Evolutionary conservation across 331 rosid species (phyloP).

Genomic region (Malus hybrid): DNA sequence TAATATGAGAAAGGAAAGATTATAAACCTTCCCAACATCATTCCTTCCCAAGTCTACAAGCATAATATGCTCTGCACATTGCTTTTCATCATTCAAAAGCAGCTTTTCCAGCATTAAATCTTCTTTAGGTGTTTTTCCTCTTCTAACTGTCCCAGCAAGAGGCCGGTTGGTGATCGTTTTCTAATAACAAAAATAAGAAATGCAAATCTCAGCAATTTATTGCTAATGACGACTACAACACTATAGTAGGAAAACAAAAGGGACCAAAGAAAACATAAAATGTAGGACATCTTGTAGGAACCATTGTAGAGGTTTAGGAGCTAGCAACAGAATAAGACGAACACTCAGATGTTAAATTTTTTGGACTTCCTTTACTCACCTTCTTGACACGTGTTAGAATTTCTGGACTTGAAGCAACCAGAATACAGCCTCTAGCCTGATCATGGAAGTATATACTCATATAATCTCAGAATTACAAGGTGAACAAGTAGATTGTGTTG

Average conservation of each 20-base stretch:
- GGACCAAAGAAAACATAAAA: not conserved
- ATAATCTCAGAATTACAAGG: slow-evolving; percentile 8
- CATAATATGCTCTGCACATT: slow-evolving; percentile 89
- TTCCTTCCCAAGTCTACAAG: slow-evolving; percentile 93
- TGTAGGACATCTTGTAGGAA: not conserved
- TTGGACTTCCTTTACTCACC: slow-evolving; percentile 21
- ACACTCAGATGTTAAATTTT: not conserved
- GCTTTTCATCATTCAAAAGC: slow-evolving; percentile 74
- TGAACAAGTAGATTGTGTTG: not conserved
- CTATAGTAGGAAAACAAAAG: not conserved
- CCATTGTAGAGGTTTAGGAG: not conserved
- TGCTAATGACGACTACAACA: not conserved
- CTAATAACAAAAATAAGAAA: slow-evolving; percentile 33
- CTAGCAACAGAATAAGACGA: not conserved
- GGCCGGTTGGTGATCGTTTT: slow-evolving; percentile 70
- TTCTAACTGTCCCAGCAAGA: slow-evolving; percentile 82
- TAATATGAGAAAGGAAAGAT: not conserved
- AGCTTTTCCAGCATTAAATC: slow-evolving; percentile 47
- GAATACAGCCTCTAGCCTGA: slow-evolving; percentile 92
- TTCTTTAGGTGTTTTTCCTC: slow-evolving; percentile 68
- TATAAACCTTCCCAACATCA: slow-evolving; percentile 86
- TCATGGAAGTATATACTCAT: not conserved
- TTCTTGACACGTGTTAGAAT: slow-evolving; percentile 79
- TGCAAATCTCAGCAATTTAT: not conserved
- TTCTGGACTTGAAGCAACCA: slow-evolving; percentile 97